Conservation (phyloP, 495 filamentous ascomycete genomes). For the Hypoxylon cercidicola region DNA sequence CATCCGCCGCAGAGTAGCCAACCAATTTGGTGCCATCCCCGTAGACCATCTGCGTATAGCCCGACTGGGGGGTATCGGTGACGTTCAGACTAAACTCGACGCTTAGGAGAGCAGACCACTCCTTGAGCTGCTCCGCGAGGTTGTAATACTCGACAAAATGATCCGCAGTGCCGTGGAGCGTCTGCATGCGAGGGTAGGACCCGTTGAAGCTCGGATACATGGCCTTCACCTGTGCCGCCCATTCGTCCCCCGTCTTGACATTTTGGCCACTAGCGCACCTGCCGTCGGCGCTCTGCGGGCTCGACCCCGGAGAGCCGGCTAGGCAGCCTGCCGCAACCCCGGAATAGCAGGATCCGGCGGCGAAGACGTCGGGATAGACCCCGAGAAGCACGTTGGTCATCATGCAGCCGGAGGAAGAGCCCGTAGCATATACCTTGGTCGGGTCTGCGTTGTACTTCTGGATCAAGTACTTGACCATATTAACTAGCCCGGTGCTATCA, state of each 20-base stretch:
- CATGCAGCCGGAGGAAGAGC: slow-evolving; percentile 61
- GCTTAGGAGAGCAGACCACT: slow-evolving; percentile 52
- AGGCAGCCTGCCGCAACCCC: slow-evolving; percentile 53
- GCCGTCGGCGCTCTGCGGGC: slow-evolving; percentile 52
- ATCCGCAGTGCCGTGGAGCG: slow-evolving; percentile 51
- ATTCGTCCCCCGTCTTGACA: slow-evolving; percentile 48
- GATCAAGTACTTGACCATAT: slow-evolving; percentile 63
- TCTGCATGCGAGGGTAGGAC: slow-evolving; percentile 52
- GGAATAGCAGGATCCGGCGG: slow-evolving; percentile 53
- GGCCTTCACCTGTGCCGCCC: slow-evolving; percentile 44
- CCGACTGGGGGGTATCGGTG: slow-evolving; percentile 47
- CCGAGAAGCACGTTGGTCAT: slow-evolving; percentile 59
- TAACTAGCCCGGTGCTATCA: slow-evolving; percentile 55
- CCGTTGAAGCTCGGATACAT: slow-evolving; percentile 52
- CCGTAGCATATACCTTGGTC: slow-evolving; percentile 57
- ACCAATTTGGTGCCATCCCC: slow-evolving; percentile 54
- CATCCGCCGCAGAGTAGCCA: slow-evolving; percentile 56
- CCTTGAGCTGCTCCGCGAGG: slow-evolving; percentile 58
- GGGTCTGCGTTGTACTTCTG: slow-evolving; percentile 58
- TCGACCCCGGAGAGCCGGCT: slow-evolving; percentile 48
- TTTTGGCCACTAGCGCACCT: slow-evolving; percentile 50
- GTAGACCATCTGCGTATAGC: slow-evolving; percentile 57
- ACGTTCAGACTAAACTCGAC: slow-evolving; percentile 44
- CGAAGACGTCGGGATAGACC: slow-evolving; percentile 54
- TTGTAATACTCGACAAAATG: slow-evolving; percentile 48